A percentile compares a stretch with the other conserved stretches of the same genome.
Evolutionary conservation across 371 early-diverging fungal species (phyloP).

Genomic region (Actinomortierella wolfii): DNA sequence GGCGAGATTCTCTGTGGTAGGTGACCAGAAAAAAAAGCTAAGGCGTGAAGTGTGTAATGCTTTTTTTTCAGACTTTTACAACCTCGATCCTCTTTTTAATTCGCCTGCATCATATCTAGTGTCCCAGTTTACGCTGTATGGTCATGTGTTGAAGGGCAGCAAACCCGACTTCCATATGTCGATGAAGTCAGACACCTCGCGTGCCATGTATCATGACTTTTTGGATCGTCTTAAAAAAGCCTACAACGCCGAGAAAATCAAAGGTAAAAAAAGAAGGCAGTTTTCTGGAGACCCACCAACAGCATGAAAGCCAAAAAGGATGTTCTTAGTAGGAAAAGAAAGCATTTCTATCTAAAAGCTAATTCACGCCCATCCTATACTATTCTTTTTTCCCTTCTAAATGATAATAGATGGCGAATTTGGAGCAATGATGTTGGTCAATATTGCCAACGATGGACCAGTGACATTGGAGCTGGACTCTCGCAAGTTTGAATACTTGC

Average conservation of each 20-base stretch:
- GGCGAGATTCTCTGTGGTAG: slow-evolving; percentile 77
- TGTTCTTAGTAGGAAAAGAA: too few relatives aligned
- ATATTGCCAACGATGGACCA: slow-evolving; percentile 87
- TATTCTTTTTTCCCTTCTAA: neutral
- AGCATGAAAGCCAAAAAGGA: too few relatives aligned
- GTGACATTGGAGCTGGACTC: slow-evolving; percentile 81
- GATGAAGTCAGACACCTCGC: slow-evolving; percentile 75
- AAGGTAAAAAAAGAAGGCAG: slow-evolving; percentile 55
- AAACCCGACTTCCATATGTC: slow-evolving; percentile 92
- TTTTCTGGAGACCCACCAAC: neutral
- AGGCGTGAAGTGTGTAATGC: too few relatives aligned
- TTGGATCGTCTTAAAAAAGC: slow-evolving; percentile 67
- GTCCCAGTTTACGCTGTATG: slow-evolving; percentile 88
- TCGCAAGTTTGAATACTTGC: slow-evolving; percentile 47
- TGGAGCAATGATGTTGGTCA: slow-evolving; percentile 89
- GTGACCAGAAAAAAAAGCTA: neutral
- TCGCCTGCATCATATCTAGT: too few relatives aligned
- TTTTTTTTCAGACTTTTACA: too few relatives aligned
- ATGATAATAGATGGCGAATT: slow-evolving; percentile 68
- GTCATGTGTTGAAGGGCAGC: slow-evolving; percentile 71
- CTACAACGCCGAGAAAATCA: slow-evolving; percentile 66
- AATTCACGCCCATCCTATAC: too few relatives aligned
- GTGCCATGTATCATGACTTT: slow-evolving; percentile 73
- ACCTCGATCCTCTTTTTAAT: too few relatives aligned
- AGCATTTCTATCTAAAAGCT: too few relatives aligned